Evolutionary conservation across 306 rosid species (phyloP).

Genomic region (Quercus rubra): DNA sequence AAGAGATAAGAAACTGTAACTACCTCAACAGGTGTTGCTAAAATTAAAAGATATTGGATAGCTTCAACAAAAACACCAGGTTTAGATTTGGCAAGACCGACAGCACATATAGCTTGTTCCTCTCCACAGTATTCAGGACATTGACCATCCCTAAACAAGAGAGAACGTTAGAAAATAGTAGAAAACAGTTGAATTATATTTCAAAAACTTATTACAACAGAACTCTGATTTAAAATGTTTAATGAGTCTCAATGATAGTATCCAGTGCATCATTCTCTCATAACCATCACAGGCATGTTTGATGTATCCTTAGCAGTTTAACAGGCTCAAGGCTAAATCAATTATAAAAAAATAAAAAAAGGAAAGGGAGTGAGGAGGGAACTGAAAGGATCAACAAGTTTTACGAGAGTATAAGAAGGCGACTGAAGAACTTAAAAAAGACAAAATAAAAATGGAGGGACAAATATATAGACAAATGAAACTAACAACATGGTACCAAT

Average conservation of each 20-base stretch:
- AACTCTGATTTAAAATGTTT: neutral
- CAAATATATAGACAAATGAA: neutral
- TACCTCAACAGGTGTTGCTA: slow-evolving; percentile 96
- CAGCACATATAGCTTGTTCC: slow-evolving; percentile 98
- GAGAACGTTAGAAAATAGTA: slow-evolving; percentile 19
- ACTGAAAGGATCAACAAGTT: neutral
- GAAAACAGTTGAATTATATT: neutral
- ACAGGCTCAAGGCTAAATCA: neutral
- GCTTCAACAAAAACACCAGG: slow-evolving; percentile 95
- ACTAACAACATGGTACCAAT: neutral
- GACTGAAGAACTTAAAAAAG: neutral
- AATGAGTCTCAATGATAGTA: neutral
- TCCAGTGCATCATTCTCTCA: neutral
- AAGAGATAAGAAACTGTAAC: slow-evolving; percentile 14
- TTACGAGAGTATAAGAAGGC: neutral
- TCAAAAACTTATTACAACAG: neutral
- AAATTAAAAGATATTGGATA: slow-evolving; percentile 77
- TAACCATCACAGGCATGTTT: neutral
- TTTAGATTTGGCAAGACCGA: slow-evolving; percentile 85
- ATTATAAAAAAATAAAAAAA: neutral
- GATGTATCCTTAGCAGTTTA: neutral
- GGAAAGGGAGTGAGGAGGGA: too few species aligned
- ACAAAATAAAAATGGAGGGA: neutral
- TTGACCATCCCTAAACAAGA: slow-evolving; percentile 83
- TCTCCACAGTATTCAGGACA: slow-evolving; percentile 92